Percentiles rank a stretch among this genome's conserved stretches.
phyloP scores from a whole-genome alignment of 345 rosid genomes.

The Toxicodendron radicans region DNA sequence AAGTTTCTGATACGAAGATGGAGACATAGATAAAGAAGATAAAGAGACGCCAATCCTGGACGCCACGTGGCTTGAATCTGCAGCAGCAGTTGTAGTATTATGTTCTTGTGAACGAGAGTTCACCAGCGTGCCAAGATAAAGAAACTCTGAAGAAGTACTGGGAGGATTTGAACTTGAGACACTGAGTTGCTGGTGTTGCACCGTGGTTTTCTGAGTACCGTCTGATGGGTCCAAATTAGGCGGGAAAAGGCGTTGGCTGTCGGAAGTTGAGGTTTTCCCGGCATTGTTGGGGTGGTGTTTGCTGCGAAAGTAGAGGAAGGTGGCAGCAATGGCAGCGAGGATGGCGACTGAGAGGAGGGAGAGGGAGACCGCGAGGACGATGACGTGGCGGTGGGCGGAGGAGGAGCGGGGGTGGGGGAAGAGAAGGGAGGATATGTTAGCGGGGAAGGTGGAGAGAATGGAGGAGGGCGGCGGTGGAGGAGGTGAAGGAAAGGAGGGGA shows the following conservation, averaged over 20 bases:
- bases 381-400: constrained; percentile 33
- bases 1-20: constrained; percentile 42
- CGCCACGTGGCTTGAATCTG: constrained; percentile 31
- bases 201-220: constrained; percentile 19
- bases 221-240: constrained; percentile 65
- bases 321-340: constrained; percentile 40
- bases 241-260: constrained; percentile 70
- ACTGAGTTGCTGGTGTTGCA: constrained; percentile 33
- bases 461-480: constrained; percentile 47
- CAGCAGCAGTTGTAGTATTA: constrained; percentile 11
- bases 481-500: constrained; percentile 40
- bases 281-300: constrained; percentile 17
- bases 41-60: constrained; percentile 47
- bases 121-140: constrained; percentile 76
- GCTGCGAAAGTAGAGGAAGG: constrained; percentile 44
- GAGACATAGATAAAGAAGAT: constrained; percentile 18
- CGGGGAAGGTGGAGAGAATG: constrained; percentile 71
- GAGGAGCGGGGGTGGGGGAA: constrained; percentile 49
- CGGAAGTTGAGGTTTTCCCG: constrained; percentile 50
- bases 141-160: constrained; percentile 71
- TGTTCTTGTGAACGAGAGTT: constrained; percentile 39
- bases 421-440: constrained; percentile 82
- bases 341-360: constrained; percentile 56
- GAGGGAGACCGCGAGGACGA: constrained; percentile 50
- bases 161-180: constrained; percentile 35